These are phyloP conservation scores for Globisporangium canariense DNA, from an alignment of 352 stramenopile genomes.

Conservation along the genomic window DNA sequence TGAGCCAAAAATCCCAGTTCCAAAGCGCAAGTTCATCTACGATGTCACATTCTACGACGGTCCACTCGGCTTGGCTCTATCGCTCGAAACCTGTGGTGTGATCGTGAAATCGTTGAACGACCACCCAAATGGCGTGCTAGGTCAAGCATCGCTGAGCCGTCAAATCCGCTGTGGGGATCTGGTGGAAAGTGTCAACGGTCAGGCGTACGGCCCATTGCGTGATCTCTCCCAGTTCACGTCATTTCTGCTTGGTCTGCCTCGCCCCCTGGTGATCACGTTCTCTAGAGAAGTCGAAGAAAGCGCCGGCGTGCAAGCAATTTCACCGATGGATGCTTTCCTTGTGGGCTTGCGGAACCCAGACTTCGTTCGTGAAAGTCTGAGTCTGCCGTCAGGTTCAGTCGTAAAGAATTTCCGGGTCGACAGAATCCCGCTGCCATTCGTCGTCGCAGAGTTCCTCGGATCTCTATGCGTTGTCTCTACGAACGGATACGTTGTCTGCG, in stretches of 20 bases:
- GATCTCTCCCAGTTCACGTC: constrained; percentile 84
- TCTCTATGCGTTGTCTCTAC: constrained; percentile 35
- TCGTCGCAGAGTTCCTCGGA: constrained; percentile 34
- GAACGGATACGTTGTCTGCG: constrained; percentile 34
- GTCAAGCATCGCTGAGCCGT: constrained; percentile 69
- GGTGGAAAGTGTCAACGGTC: constrained; percentile 72
- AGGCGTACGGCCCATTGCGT: constrained; percentile 49
- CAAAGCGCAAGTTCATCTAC: constrained; percentile 23
- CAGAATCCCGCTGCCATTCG: constrained; percentile 37
- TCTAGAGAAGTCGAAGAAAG: constrained; percentile 31
- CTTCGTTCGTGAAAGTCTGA: constrained; percentile 26
- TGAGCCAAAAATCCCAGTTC: background rate
- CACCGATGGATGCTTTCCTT: constrained; percentile 13
- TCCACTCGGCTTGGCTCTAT: constrained; percentile 68
- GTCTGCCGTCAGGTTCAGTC: background rate
- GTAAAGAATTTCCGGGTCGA: constrained; percentile 40
- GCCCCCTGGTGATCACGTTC: constrained; percentile 66
- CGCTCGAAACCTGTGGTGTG: constrained; percentile 63
- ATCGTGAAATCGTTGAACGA: constrained; percentile 82
- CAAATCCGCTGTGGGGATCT: constrained; percentile 61
- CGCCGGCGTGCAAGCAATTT: background rate
- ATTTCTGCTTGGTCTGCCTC: constrained; percentile 55
- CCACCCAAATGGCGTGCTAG: constrained; percentile 50
- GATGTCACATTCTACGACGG: constrained; percentile 73
- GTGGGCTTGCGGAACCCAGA: constrained; percentile 22